phyloP scores from a whole-genome alignment of 2,329 filamentous ascomycete species.

The Colletotrichum sp. region DNA sequence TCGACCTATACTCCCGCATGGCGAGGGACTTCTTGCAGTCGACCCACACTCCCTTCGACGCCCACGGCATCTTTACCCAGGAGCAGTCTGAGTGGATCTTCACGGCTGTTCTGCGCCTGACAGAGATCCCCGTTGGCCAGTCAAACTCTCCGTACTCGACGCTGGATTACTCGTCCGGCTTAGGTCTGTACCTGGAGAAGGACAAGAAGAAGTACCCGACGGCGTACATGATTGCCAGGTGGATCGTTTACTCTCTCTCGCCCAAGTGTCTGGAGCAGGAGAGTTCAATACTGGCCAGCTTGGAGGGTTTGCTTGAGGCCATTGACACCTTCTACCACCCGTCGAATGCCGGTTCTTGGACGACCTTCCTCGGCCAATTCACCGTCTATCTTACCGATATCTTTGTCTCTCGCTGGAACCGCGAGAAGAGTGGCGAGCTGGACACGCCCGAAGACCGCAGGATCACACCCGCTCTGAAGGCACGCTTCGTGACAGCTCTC shows the following conservation, averaged over 20 bases:
- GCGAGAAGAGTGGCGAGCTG: slow-evolving; percentile 91
- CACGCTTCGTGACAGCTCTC: slow-evolving; percentile 86
- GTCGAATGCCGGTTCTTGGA: slow-evolving; percentile 94
- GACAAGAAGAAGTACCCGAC: slow-evolving; percentile 93
- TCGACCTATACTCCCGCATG: slow-evolving; percentile 88
- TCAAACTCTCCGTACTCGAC: slow-evolving; percentile 90
- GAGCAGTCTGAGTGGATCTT: slow-evolving; percentile 94
- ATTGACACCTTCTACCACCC: slow-evolving; percentile 99
- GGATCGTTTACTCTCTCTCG: slow-evolving; percentile 92
- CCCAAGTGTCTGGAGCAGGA: slow-evolving; percentile 79
- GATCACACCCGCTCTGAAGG: slow-evolving; percentile 82
- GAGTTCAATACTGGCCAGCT: slow-evolving; percentile 80
- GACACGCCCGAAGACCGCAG: slow-evolving; percentile 81
- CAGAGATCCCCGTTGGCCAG: slow-evolving; percentile 96
- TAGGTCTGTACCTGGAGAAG: slow-evolving; percentile 87
- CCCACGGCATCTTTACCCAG: slow-evolving; percentile 89
- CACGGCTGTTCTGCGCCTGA: slow-evolving; percentile 84
- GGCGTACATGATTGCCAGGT: slow-evolving; percentile 89
- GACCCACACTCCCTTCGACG: slow-evolving; percentile 77
- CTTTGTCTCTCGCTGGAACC: slow-evolving; percentile 97
- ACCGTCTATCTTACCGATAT: slow-evolving; percentile 93
- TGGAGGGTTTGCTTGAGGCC: slow-evolving; percentile 92
- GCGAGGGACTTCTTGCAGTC: slow-evolving; percentile 83
- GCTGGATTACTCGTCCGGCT: slow-evolving; percentile 82
- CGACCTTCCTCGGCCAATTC: slow-evolving; percentile 85